These are phyloP conservation scores for Pythium dissotocum DNA, from an alignment of 352 stramenopile species.

Conservation along the genomic window DNA sequence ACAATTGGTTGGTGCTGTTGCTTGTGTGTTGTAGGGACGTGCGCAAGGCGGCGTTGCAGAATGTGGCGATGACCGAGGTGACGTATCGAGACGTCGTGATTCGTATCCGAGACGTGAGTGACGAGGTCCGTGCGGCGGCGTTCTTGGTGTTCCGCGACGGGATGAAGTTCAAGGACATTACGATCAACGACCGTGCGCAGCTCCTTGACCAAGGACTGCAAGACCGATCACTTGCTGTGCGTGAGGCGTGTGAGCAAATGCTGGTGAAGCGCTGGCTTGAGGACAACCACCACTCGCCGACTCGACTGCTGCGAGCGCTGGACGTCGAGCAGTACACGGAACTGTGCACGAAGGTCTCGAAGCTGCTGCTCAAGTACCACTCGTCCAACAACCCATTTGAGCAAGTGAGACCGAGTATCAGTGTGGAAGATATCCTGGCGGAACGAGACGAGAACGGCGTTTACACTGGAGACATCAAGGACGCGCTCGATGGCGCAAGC, in stretches of 20 bases:
- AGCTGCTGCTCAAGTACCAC: conserved; percentile 46
- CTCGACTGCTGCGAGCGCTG: conserved; percentile 55
- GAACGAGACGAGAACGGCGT: conserved; percentile 33
- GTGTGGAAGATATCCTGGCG: conserved; percentile 11
- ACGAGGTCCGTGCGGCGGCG: conserved; percentile 62
- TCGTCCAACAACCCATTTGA: conserved; percentile 19
- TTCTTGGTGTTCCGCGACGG: conserved; percentile 55
- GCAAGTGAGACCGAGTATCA: conserved; percentile 11
- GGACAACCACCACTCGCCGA: conserved; percentile 48
- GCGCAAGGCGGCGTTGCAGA: conserved; percentile 58
- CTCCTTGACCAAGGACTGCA: conserved; percentile 76
- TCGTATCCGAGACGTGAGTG: conserved; percentile 73
- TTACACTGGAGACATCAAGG: conserved; percentile 15
- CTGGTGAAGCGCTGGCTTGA: conserved; percentile 71
- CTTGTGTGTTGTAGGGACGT: conserved; percentile 47
- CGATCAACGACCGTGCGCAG: conserved; percentile 66
- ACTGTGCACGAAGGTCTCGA: conserved; percentile 51
- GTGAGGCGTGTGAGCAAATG: conserved; percentile 65
- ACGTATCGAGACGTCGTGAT: conserved; percentile 58
- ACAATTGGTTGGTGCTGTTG: too few relatives aligned
- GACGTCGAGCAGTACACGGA: conserved; percentile 64
- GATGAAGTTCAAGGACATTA: conserved; percentile 53
- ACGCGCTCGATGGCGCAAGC: conserved; percentile 34
- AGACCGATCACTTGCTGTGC: conserved; percentile 54
- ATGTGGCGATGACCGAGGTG: conserved; percentile 44